phyloP scores from a whole-genome alignment of 352 stramenopile genomes.

The Globisporangium spiculum region DNA sequence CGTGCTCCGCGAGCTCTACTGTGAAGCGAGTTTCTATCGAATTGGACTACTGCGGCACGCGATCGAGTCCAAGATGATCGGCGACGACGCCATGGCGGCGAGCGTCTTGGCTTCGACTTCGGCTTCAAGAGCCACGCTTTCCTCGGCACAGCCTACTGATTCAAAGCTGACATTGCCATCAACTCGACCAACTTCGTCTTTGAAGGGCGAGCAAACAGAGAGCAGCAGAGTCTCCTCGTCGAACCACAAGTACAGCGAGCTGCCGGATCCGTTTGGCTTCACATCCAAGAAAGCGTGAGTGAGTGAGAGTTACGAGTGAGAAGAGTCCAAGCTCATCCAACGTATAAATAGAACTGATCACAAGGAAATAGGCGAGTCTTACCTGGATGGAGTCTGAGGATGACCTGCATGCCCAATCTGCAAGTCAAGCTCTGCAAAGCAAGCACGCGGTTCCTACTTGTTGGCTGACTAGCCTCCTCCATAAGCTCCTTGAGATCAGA shows the following conservation, averaged over 20 bases:
- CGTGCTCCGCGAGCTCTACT: conserved; percentile 72
- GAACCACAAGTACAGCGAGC: conserved; percentile 43
- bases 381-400: neutral
- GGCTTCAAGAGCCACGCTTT: neutral
- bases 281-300: conserved; percentile 40
- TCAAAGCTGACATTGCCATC: neutral
- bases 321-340: conserved; percentile 3
- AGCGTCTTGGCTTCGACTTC: conserved; percentile 21
- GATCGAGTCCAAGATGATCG: conserved; percentile 77
- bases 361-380: conserved; percentile 7
- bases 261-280: conserved; percentile 69
- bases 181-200: conserved; percentile 7
- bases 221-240: conserved; percentile 3
- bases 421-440: too few species aligned
- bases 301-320: neutral
- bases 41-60: conserved; percentile 65
- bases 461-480: neutral
- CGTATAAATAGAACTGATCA: conserved; percentile 12
- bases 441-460: neutral
- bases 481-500: neutral
- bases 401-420: neutral
- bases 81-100: conserved; percentile 40
- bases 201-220: conserved; percentile 4
- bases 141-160: neutral
- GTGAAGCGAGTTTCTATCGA: conserved; percentile 75